Percentiles rank a stretch among this genome's conserved stretches.
These are phyloP conservation scores for Raffaelea ambrosiae DNA, from an alignment of 2,329 filamentous ascomycete species.

Conservation along the genomic window DNA sequence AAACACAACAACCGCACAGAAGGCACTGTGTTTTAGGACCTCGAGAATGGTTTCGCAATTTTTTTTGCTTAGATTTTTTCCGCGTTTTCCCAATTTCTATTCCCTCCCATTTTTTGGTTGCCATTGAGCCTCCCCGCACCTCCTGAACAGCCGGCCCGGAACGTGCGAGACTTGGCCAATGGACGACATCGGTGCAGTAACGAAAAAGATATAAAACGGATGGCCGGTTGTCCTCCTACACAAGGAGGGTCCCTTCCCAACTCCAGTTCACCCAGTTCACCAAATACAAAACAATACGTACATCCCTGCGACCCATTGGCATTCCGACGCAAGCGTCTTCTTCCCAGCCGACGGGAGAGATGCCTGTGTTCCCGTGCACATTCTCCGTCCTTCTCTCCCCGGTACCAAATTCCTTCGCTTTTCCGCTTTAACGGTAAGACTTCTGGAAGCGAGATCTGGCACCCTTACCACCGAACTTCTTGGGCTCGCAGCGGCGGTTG, in stretches of 20 bases:
- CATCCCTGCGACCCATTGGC: constrained; percentile 7
- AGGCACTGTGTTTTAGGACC: too few species aligned
- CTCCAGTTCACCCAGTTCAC: constrained; percentile 5
- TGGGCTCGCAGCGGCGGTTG: constrained; percentile 98
- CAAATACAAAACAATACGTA: constrained; percentile 7
- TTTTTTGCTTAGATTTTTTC: too few species aligned
- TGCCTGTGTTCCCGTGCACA: too few species aligned
- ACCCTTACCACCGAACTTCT: constrained; percentile 93
- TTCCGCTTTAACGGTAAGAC: constrained; percentile 78
- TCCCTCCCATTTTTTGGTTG: too few species aligned
- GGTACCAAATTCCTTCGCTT: not conserved
- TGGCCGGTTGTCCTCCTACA: constrained; percentile 14
- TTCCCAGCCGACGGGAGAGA: too few species aligned
- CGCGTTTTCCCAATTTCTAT: too few species aligned
- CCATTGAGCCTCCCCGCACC: too few species aligned
- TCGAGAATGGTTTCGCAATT: too few species aligned
- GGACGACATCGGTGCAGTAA: constrained; percentile 26
- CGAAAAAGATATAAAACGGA: constrained; percentile 6
- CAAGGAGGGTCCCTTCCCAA: constrained; percentile 4
- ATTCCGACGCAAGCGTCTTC: too few species aligned
- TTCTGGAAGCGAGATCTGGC: constrained; percentile 97
- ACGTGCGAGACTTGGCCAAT: too few species aligned
- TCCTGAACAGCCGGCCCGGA: too few species aligned
- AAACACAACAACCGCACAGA: too few species aligned
- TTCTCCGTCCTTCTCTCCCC: not conserved